phyloP scores from a whole-genome alignment of 148 eudicot genomes.

The Rhododendron vialii region DNA sequence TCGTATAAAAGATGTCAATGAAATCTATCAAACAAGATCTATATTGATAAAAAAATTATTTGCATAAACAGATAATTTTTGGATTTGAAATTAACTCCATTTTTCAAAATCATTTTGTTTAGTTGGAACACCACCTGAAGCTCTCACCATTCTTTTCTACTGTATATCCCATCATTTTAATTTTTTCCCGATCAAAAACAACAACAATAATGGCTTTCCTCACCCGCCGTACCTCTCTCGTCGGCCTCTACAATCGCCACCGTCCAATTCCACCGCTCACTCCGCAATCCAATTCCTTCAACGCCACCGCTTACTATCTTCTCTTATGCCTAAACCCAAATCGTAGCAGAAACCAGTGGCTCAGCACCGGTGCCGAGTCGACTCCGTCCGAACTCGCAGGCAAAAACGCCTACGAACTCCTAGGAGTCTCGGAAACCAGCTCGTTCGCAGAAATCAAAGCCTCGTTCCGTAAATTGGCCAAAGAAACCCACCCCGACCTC shows the following conservation, averaged over 20 bases:
- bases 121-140: no score
- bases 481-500: conserved; percentile 87
- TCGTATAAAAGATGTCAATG: no score
- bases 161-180: background rate
- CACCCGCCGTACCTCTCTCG: background rate
- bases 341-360: conserved; percentile 26
- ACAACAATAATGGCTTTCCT: conserved; percentile 8
- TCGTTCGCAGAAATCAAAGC: conserved; percentile 65
- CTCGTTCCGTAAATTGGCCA: conserved; percentile 78
- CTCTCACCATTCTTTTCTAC: background rate
- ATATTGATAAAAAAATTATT: no score
- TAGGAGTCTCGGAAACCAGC: conserved; percentile 56
- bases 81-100: no score
- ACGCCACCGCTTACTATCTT: background rate
- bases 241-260: background rate
- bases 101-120: no score
- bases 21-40: no score
- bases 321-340: background rate
- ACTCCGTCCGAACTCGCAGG: conserved; percentile 53
- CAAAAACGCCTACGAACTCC: conserved; percentile 63
- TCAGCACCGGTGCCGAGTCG: conserved; percentile 47
- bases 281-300: background rate
- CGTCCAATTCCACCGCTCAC: background rate
- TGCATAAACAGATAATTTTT: no score
- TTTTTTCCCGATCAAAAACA: background rate